A percentile compares a stretch with the other conserved stretches of the same genome.
phyloP scores from a whole-genome alignment of 2,329 filamentous ascomycete species.

The Penicillium sp. region DNA sequence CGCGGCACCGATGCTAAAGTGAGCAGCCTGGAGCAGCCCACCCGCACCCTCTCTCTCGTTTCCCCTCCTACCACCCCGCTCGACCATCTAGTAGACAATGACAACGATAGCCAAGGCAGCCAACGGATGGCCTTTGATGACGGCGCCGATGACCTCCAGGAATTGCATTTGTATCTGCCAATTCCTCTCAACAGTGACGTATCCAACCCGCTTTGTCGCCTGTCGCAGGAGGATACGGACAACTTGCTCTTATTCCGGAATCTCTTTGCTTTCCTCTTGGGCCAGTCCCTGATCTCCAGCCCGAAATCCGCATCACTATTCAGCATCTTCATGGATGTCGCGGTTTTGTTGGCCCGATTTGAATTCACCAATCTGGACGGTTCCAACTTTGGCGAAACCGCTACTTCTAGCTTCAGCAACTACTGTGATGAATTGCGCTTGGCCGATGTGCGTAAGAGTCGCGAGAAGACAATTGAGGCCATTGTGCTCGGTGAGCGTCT shows the following conservation, averaged over 20 bases:
- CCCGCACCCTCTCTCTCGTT: constrained; percentile 32
- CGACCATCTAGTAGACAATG: constrained; percentile 34
- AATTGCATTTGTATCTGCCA: constrained; percentile 59
- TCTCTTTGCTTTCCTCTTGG: constrained; percentile 63
- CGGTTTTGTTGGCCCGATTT: constrained; percentile 57
- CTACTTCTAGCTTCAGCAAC: constrained; percentile 49
- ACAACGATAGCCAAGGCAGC: constrained; percentile 48
- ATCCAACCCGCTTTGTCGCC: constrained; percentile 31
- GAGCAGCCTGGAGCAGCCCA: constrained; percentile 32
- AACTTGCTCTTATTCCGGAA: constrained; percentile 61
- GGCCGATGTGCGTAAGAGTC: constrained; percentile 76
- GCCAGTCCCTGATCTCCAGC: constrained; percentile 61
- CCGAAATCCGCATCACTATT: constrained; percentile 57
- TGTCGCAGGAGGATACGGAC: constrained; percentile 54
- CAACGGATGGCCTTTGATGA: constrained; percentile 52
- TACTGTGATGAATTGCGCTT: constrained; percentile 77
- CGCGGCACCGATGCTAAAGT: constrained; percentile 53
- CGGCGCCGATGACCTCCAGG: constrained; percentile 39
- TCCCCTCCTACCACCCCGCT: constrained; percentile 34
- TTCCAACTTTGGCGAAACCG: constrained; percentile 64
- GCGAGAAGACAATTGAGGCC: constrained; percentile 86
- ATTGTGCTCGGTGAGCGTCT: constrained; percentile 87
- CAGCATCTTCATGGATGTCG: constrained; percentile 61
- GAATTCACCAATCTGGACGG: constrained; percentile 63
- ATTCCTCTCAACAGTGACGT: constrained; percentile 56